phyloP scores from a whole-genome alignment of 495 filamentous ascomycete species.

The Astrothelium subdiscretum region DNA sequence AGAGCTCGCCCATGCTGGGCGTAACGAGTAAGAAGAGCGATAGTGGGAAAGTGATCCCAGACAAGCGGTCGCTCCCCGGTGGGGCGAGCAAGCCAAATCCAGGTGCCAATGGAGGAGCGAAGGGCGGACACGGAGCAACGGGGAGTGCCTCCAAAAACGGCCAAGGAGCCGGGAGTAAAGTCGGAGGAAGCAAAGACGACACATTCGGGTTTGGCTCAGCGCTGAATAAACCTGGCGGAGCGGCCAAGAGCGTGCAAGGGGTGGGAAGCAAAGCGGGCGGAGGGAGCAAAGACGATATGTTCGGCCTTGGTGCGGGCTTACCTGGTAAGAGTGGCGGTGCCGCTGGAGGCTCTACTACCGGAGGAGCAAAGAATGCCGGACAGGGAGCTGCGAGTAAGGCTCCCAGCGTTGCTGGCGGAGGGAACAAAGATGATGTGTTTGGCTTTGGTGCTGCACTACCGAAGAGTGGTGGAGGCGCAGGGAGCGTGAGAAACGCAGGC shows the following conservation, averaged over 20 bases:
- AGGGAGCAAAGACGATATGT: not conserved
- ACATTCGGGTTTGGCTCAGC: not conserved
- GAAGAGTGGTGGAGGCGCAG: not conserved
- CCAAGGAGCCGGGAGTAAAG: not conserved
- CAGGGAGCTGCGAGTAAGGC: not conserved
- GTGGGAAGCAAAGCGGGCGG: not conserved
- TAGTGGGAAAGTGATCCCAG: not conserved
- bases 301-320: not conserved
- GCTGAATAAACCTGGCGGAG: not conserved
- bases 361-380: not conserved
- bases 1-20: not conserved
- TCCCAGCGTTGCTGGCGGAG: not conserved
- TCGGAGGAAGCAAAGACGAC: not conserved
- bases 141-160: not conserved
- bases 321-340: not conserved
- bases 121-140: not conserved
- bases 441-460: not conserved
- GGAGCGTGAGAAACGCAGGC: not conserved
- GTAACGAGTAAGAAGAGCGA: not conserved
- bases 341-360: no score
- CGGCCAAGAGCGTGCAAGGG: not conserved
- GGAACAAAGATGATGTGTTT: not conserved
- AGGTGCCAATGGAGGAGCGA: not conserved
- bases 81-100: not conserved
- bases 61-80: constrained; percentile 2